phyloP scores from a whole-genome alignment of 768 basidiomycete species.

The Lactarius pseudohatsudake region DNA sequence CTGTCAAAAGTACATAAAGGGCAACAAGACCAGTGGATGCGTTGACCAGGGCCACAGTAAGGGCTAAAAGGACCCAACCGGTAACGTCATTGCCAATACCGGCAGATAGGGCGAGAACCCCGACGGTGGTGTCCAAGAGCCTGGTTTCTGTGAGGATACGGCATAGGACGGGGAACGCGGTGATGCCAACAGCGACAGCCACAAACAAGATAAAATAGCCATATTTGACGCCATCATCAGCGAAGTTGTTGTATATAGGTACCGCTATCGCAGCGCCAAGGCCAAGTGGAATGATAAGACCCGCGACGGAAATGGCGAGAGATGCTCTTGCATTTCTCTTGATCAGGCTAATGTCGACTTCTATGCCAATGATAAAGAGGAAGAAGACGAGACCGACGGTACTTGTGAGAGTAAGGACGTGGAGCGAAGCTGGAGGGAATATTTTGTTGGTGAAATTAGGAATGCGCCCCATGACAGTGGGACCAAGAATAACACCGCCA shows the following conservation, averaged over 20 bases:
- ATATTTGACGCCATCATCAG: conserved; percentile 55
- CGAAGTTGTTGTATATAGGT: conserved; percentile 72
- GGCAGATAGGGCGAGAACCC: conserved; percentile 76
- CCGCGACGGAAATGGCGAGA: conserved; percentile 58
- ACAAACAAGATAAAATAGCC: conserved; percentile 85
- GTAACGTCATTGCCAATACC: conserved; percentile 65
- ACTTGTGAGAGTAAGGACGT: conserved; percentile 66
- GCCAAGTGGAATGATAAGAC: conserved; percentile 76
- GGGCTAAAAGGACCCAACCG: conserved; percentile 84
- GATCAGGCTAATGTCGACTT: conserved; percentile 73
- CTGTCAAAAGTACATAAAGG: conserved; percentile 73
- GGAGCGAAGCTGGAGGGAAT: conserved; percentile 44
- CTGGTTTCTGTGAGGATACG: conserved; percentile 82
- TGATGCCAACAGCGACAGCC: conserved; percentile 79
- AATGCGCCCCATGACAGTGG: conserved; percentile 70
- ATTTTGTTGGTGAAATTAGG: conserved; percentile 57
- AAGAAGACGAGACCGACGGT: conserved; percentile 76
- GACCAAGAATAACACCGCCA: conserved; percentile 83
- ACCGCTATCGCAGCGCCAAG: conserved; percentile 74
- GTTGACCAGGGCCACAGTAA: conserved; percentile 83
- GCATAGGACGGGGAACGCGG: conserved; percentile 80
- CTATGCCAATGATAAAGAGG: conserved; percentile 82
- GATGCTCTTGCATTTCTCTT: conserved; percentile 62
- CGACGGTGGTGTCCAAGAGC: conserved; percentile 83
- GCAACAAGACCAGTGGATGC: conserved; percentile 72